Conservation (phyloP, 1,139 yeast genomes). For the Protomyces gravidus region DNA sequence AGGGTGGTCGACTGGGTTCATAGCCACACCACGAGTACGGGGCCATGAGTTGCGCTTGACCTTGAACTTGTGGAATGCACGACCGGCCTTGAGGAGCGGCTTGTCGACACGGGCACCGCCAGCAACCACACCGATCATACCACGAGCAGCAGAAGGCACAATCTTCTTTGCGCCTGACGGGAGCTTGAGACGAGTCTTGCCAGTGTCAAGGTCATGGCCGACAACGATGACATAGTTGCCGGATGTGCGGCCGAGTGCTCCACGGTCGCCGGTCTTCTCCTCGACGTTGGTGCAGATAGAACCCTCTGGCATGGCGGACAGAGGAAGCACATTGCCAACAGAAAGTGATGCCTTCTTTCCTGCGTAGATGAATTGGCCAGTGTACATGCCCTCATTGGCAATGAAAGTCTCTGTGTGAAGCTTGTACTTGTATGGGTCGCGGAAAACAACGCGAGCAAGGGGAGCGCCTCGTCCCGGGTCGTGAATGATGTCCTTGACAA, state of each 20-base stretch:
- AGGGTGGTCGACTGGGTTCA: constrained; percentile 99
- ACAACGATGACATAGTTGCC: constrained; percentile 98
- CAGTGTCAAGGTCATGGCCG: constrained; percentile 99
- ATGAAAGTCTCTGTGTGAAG: constrained; percentile 97
- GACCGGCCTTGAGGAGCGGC: constrained; percentile 99
- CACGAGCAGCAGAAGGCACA: constrained; percentile 93
- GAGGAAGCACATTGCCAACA: constrained; percentile 96
- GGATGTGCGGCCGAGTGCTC: constrained; percentile 98
- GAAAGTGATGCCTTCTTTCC: constrained; percentile 98
- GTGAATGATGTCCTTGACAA: constrained; percentile 97
- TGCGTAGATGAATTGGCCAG: constrained; percentile 98
- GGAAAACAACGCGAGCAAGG: constrained; percentile 97
- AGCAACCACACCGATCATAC: constrained; percentile 99
- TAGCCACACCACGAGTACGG: constrained; percentile 99
- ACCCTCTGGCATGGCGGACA: constrained; percentile 98
- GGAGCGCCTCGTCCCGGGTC: constrained; percentile 99
- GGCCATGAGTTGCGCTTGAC: constrained; percentile 99
- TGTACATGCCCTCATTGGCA: constrained; percentile 99
- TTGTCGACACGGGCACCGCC: constrained; percentile 99
- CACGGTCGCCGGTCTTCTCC: constrained; percentile 99
- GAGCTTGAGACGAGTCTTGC: constrained; percentile 97
- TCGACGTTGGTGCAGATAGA: constrained; percentile 97
- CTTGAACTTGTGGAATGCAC: constrained; percentile 99
- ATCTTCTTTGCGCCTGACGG: constrained; percentile 99
- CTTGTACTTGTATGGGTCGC: constrained; percentile 99